Evolutionary conservation across 1,284 basidiomycete species (phyloP), one percentile per base, ranked within the genome.

Genomic region (Trichosporon asahii): DNA sequence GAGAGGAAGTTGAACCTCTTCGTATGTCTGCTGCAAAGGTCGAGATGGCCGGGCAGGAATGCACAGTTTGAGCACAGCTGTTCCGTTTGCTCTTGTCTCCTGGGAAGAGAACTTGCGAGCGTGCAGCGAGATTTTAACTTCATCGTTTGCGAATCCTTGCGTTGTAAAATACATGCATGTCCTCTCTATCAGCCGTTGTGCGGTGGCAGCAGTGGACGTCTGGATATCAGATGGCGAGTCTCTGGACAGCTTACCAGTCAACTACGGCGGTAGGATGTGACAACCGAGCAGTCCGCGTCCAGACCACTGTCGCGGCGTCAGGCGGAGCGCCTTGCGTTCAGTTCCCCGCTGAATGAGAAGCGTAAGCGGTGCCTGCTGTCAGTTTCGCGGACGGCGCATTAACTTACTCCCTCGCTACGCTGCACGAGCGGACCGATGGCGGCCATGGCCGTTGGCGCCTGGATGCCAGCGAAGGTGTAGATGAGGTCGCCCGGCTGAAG

Each of bases 211-310:
- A 11, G 49, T n/a, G 37, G 4, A 44, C 9, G 35, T 44, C 40
- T 44, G 40, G 5, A 53, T 23, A 18, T 53, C 21, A 53, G 49
- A 21, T 53, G 49, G 11, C 21, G 7, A 12, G n/a, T n/a, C n/a
- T n/a, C 18, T 49, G 12, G 11, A 33, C 55, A 57, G 57, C 27
- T 61, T n/a, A 23, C 27, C 15, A 3, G 3, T 12, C 3, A 0
- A 27, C 61, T 68, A 82, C 31, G 74, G 70, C 18, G 90, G 90
- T 3, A 91, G 85, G 66, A 92, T 90, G 79, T 91, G 90, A 78
- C 91, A 92, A n/a, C 93, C 93, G 31, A 95, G 84, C 78, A 91
- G 85, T 14, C 94, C 93, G 69, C 92, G 86, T 0, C 93, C 93
- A 70, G 89, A 89, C 90, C 90, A 90, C 6, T 86, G 88, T n/a